Evolutionary conservation across 805 yeast species (phyloP).

Genomic region (Cyberlindnera maritima): DNA sequence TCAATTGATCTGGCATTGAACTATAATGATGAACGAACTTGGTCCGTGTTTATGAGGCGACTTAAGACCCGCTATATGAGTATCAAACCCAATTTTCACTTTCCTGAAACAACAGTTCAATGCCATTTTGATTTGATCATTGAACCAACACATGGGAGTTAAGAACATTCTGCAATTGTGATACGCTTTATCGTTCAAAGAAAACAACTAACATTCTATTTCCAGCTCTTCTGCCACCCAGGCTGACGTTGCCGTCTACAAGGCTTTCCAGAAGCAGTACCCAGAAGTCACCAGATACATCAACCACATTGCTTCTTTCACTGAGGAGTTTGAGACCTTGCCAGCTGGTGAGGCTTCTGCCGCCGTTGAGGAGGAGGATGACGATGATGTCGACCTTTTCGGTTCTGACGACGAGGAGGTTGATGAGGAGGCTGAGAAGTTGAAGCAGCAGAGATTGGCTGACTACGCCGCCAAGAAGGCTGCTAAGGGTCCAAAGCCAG

Average conservation of each 20-base stretch:
- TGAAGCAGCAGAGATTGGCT: slow-evolving; percentile 97
- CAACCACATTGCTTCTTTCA: slow-evolving; percentile 94
- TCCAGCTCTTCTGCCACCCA: slow-evolving; percentile 82
- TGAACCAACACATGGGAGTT: slow-evolving; percentile 1
- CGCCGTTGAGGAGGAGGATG: slow-evolving; percentile 66
- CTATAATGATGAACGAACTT: slow-evolving; percentile 62
- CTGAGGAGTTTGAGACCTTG: slow-evolving; percentile 76
- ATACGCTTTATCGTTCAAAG: not conserved
- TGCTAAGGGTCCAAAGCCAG: slow-evolving; percentile 95
- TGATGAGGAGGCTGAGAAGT: slow-evolving; percentile 95
- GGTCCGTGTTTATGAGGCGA: slow-evolving; percentile 99
- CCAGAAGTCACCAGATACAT: slow-evolving; percentile 98
- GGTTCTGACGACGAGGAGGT: slow-evolving; percentile 90
- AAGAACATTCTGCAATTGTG: not conserved
- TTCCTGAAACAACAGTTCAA: slow-evolving; percentile 33
- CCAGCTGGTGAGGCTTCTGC: slow-evolving; percentile 66
- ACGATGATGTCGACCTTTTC: slow-evolving; percentile 91
- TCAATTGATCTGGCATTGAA: not conserved
- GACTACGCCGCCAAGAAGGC: slow-evolving; percentile 98
- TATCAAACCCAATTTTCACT: slow-evolving; percentile 54
- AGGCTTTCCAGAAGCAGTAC: slow-evolving; percentile 88
- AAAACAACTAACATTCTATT: slow-evolving; percentile 23
- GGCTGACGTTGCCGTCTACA: slow-evolving; percentile 92
- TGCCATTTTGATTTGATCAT: not conserved
- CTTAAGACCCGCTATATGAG: slow-evolving; percentile 96